These are phyloP conservation scores for Myrmaecium sp. DNA, from an alignment of 2,329 filamentous ascomycete genomes.

Conservation along the genomic window DNA sequence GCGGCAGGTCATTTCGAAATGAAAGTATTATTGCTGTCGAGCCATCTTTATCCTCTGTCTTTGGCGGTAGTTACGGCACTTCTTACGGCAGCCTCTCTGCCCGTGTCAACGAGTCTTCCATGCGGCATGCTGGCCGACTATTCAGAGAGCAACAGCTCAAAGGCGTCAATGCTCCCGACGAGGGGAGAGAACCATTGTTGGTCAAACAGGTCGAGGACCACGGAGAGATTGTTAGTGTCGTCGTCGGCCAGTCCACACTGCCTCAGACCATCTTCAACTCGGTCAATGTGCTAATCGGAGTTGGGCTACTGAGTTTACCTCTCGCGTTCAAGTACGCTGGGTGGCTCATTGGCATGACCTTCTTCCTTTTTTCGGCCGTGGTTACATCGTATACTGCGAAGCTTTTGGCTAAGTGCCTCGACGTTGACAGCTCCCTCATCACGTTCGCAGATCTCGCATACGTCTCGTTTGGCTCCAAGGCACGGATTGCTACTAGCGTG, in stretches of 20 bases:
- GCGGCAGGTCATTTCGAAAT: slow-evolving; percentile 13
- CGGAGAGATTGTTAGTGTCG: slow-evolving; percentile 67
- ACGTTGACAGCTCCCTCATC: slow-evolving; percentile 68
- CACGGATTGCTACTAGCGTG: slow-evolving; percentile 65
- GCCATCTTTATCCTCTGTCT: slow-evolving; percentile 44
- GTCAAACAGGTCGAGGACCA: slow-evolving; percentile 74
- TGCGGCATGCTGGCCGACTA: slow-evolving; percentile 36
- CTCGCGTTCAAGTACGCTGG: slow-evolving; percentile 76
- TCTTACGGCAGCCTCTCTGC: slow-evolving; percentile 43
- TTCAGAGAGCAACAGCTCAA: slow-evolving; percentile 30
- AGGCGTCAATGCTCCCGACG: slow-evolving; percentile 25
- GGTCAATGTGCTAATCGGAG: slow-evolving; percentile 80
- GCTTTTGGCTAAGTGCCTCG: slow-evolving; percentile 73
- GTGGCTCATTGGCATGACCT: slow-evolving; percentile 66
- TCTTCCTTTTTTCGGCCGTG: slow-evolving; percentile 55
- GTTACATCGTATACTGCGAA: slow-evolving; percentile 77
- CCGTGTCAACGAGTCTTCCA: slow-evolving; percentile 37
- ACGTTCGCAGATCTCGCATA: slow-evolving; percentile 91
- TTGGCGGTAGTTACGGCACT: slow-evolving; percentile 55
- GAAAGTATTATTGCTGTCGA: slow-evolving; percentile 32
- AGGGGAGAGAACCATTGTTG: slow-evolving; percentile 52
- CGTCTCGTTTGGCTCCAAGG: slow-evolving; percentile 70
- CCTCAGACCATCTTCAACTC: slow-evolving; percentile 95
- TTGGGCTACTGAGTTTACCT: slow-evolving; percentile 77
- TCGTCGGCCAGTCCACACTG: slow-evolving; percentile 86